A percentile compares a stretch with the other conserved stretches of the same genome.
phyloP scores from a whole-genome alignment of 768 basidiomycete genomes.

The Termitomyces sp. region DNA sequence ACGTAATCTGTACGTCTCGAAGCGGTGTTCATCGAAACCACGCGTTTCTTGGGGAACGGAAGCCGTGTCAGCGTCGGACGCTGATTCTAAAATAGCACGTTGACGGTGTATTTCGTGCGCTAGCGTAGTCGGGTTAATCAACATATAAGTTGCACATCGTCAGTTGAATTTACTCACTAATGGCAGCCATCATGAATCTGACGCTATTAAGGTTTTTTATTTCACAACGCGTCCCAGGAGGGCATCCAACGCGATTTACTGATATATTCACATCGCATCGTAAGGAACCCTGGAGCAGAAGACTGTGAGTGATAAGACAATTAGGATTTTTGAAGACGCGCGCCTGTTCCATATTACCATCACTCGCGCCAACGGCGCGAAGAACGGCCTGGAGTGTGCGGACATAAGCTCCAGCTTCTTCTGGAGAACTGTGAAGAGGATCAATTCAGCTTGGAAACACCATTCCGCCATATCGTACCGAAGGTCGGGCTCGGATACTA shows the following conservation, averaged over 20 bases:
- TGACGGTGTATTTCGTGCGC: conserved; percentile 85
- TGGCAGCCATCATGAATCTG: conserved; percentile 78
- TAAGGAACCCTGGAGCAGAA: conserved; percentile 72
- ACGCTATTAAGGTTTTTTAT: conserved; percentile 96
- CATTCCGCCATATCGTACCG: conserved; percentile 34
- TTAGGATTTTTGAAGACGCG: background rate
- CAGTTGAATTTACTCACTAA: conserved; percentile 48
- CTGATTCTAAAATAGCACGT: conserved; percentile 44
- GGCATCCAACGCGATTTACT: conserved; percentile 61
- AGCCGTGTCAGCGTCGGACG: conserved; percentile 26
- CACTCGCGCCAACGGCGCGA: conserved; percentile 81
- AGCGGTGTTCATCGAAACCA: conserved; percentile 80
- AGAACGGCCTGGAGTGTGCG: conserved; percentile 77
- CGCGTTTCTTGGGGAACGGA: conserved; percentile 82
- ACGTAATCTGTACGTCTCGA: conserved; percentile 78
- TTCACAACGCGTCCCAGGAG: conserved; percentile 84
- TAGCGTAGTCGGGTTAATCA: conserved; percentile 23
- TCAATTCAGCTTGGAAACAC: conserved; percentile 20
- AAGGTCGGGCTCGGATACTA: conserved; percentile 93
- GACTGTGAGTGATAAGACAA: background rate
- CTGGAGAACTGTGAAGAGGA: conserved; percentile 51
- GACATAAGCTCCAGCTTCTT: conserved; percentile 89
- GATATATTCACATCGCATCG: conserved; percentile 97
- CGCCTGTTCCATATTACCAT: conserved; percentile 97
- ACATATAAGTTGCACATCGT: background rate